Conservation (phyloP, 805 yeast species). For the Candida corydali region DNA sequence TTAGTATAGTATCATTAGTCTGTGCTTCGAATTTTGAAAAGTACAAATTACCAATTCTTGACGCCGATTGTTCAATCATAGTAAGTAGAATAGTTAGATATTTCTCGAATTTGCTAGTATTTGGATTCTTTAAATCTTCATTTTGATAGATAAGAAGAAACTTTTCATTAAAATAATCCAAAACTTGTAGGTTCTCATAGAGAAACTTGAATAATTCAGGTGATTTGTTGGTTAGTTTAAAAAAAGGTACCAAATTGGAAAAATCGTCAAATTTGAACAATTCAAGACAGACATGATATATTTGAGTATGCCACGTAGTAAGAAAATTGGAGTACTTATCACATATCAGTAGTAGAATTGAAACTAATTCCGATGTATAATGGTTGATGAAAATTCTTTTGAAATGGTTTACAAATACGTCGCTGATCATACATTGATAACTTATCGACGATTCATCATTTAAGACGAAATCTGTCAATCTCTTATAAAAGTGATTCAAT, state of each 20-base stretch:
- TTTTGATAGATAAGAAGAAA: neutral
- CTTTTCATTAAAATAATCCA: conserved; percentile 1
- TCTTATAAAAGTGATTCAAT: conserved; percentile 11
- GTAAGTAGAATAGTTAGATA: conserved; percentile 3
- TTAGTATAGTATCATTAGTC: conserved; percentile 4
- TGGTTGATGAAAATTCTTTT: no score
- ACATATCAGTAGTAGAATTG: conserved; percentile 9
- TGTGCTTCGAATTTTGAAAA: conserved; percentile 4
- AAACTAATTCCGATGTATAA: conserved; percentile 5
- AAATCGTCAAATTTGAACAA: conserved; percentile 1
- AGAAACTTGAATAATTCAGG: conserved; percentile 3
- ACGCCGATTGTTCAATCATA: conserved; percentile 4
- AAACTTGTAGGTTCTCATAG: neutral
- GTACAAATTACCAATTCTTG: conserved; percentile 3
- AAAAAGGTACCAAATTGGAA: conserved; percentile 1
- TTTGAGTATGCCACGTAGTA: conserved; percentile 6
- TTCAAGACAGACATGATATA: neutral
- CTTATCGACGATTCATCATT: conserved; percentile 2
- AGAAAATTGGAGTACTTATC: conserved; percentile 14
- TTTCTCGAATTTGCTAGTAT: neutral
- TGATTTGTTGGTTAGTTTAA: conserved; percentile 8
- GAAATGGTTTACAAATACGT: neutral
- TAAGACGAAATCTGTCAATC: conserved; percentile 9
- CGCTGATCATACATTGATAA: conserved; percentile 1
- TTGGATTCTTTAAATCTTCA: conserved; percentile 3